Evolutionary conservation across 805 yeast species (phyloP).

Genomic region (Starmerella bombicola): DNA sequence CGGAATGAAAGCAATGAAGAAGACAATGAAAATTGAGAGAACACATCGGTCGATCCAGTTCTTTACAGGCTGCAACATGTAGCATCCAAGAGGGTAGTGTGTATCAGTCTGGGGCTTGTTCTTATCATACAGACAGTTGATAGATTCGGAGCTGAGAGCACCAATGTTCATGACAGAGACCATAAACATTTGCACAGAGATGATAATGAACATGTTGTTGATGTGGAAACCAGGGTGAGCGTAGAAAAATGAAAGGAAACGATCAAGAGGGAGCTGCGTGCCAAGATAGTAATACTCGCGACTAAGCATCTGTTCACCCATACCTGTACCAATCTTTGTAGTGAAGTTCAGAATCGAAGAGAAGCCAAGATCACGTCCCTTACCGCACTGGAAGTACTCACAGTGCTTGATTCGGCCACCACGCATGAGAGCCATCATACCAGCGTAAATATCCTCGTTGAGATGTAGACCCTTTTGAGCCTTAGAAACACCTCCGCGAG

Average conservation of each 20-base stretch:
- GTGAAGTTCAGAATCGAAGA: conserved; percentile 86
- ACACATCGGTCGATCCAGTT: conserved; percentile 86
- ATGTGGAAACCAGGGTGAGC: conserved; percentile 96
- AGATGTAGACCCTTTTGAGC: conserved; percentile 88
- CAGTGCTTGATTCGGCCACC: conserved; percentile 94
- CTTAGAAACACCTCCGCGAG: conserved; percentile 90
- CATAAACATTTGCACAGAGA: conserved; percentile 82
- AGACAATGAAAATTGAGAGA: conserved; percentile 80
- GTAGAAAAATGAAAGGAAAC: conserved; percentile 84
- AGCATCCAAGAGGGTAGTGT: conserved; percentile 70
- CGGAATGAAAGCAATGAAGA: conserved; percentile 83
- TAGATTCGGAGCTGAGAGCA: conserved; percentile 58
- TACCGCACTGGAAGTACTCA: conserved; percentile 93
- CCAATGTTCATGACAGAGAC: conserved; percentile 68
- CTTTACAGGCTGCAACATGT: conserved; percentile 70
- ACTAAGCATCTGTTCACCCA: conserved; percentile 92
- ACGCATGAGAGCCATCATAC: conserved; percentile 76
- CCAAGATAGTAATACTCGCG: conserved; percentile 88
- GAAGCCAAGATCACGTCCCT: conserved; percentile 91
- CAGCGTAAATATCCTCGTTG: conserved; percentile 93
- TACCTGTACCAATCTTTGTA: conserved; percentile 92
- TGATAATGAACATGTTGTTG: conserved; percentile 74
- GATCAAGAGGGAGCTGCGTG: conserved; percentile 74
- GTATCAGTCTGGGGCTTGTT: conserved; percentile 62
- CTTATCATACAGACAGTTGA: conserved; percentile 52